Base-by-base conservation (phyloP, 306 rosid species). In the Sindora glabra region DNA sequence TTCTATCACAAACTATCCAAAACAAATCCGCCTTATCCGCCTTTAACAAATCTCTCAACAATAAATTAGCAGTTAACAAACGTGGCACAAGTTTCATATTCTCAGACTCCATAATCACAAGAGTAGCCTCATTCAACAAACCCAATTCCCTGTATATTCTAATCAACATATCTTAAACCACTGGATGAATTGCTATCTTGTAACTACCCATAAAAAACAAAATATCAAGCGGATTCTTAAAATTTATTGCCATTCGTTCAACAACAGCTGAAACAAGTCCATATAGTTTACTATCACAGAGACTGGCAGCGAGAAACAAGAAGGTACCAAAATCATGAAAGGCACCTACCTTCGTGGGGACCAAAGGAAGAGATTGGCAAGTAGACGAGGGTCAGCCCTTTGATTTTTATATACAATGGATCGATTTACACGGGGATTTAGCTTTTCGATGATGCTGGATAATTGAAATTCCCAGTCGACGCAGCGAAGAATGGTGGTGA, bases 1-100 rank as follows among this genome's bases (percentile, higher is more conserved):
- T 76, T 54, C 67, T 32, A 17, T 58, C 55, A 60, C 53, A 77
- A 46, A 79, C 83, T 64, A 73, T 77, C 89, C 89, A 83, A 30
- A 79, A 77, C 74, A 74, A 50, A 13, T 63, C 76, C 38, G 74
- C 45, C 48, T 60, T 56, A 44, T 50, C 51, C 58, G 34, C 53
- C 73, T 66, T 77, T 48, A 74, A 36, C 73, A 79, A 50, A 10
- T 79, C 81, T 19, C 65, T 68, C 77, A 77, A 60, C 71, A 83
- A 48, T 12, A 49, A 33, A 61, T 77, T 79, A 45, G 86, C 73
- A 24, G 71, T 59, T 3, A 65, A 24, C 61, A 77, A 56, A 30
- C 55, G 21, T 4, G 81, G 89, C 59, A 40, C 27, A 66, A 83
- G 65, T 17, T 64, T 62, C 54, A 54, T 32, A 62, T 25, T 55